Evolutionary conservation across 2,329 filamentous ascomycete species (phyloP).

Genomic region (Ophiostoma sp.): DNA sequence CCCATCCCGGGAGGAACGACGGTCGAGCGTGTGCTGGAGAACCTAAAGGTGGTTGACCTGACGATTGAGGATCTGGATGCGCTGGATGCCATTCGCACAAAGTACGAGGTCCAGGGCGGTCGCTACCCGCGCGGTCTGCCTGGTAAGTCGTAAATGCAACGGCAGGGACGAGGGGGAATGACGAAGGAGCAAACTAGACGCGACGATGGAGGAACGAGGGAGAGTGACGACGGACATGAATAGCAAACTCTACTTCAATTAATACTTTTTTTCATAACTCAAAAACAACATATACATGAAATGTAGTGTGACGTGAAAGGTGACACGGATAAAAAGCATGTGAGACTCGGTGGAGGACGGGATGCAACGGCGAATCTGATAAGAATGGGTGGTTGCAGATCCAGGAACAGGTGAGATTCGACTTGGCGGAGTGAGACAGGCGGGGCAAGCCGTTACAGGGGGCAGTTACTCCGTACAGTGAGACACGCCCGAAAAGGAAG

Average conservation of each 20-base stretch:
- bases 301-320: background rate
- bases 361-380: background rate
- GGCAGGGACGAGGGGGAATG: background rate
- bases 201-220: background rate
- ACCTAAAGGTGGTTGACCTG: slow-evolving; percentile 43
- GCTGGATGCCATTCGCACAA: slow-evolving; percentile 37
- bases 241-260: background rate
- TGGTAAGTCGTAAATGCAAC: slow-evolving; percentile 11
- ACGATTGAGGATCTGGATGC: slow-evolving; percentile 41
- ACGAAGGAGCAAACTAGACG: too few relatives aligned
- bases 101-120: slow-evolving; percentile 25
- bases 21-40: slow-evolving; percentile 49
- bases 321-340: background rate
- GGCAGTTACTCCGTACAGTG: background rate
- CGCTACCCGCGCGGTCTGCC: slow-evolving; percentile 24
- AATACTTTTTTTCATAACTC: background rate
- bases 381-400: background rate
- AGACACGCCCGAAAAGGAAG: background rate
- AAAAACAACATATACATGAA: background rate
- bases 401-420: background rate
- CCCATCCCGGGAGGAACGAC: slow-evolving; percentile 48
- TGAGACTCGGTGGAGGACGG: background rate
- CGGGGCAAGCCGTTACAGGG: background rate
- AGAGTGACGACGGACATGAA: background rate
- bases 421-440: background rate